Percentiles rank a stretch among this genome's conserved stretches.
These are phyloP conservation scores for Stromatinia cepivora DNA, from an alignment of 2,329 filamentous ascomycete genomes.

Conservation along the genomic window DNA sequence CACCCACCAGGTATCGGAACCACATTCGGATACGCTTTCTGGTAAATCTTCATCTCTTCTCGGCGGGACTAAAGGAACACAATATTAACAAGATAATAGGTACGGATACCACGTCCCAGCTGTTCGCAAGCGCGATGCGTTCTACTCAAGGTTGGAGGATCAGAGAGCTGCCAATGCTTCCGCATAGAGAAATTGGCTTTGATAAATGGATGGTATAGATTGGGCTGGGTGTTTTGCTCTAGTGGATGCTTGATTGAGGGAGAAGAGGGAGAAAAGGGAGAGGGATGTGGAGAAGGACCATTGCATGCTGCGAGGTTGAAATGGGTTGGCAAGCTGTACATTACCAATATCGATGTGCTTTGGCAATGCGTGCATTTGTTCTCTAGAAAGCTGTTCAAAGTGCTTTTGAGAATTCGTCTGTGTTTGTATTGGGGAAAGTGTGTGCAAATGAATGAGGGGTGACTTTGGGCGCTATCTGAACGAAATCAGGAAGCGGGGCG, in stretches of 20 bases:
- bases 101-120: slow-evolving; percentile 48
- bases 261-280: neutral
- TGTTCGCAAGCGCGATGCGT: slow-evolving; percentile 44
- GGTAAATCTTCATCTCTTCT: slow-evolving; percentile 45
- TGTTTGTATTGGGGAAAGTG: neutral
- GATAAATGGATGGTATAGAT: slow-evolving; percentile 19
- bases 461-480: neutral
- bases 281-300: neutral
- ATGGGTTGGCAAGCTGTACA: slow-evolving; percentile 37
- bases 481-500: no score
- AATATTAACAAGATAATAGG: slow-evolving; percentile 26
- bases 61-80: neutral
- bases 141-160: slow-evolving; percentile 46
- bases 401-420: neutral
- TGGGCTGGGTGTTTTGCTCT: neutral
- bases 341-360: slow-evolving; percentile 36
- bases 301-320: slow-evolving; percentile 14
- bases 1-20: slow-evolving; percentile 51
- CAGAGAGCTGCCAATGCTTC: slow-evolving; percentile 41
- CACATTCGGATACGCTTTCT: slow-evolving; percentile 54
- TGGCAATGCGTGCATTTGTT: slow-evolving; percentile 37
- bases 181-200: slow-evolving; percentile 29
- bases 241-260: neutral
- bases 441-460: neutral
- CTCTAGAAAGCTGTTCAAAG: neutral